Conservation (phyloP, 495 filamentous ascomycete genomes). For the Cudoniella acicularis region DNA sequence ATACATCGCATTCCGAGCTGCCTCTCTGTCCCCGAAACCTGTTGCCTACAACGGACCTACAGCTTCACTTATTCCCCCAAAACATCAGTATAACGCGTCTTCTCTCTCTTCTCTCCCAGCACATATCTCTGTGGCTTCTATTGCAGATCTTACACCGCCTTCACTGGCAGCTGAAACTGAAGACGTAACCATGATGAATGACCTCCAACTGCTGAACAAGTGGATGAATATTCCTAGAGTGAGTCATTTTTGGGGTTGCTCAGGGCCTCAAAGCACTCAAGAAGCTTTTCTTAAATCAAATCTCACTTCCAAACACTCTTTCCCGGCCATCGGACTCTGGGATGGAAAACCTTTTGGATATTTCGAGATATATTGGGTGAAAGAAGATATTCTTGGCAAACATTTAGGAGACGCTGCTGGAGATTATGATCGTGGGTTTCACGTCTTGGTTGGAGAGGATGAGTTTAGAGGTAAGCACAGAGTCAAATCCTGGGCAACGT, state of each 20-base stretch:
- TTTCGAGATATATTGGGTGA: constrained; percentile 98
- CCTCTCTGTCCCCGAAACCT: constrained; percentile 53
- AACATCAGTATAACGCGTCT: constrained; percentile 2
- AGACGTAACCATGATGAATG: constrained; percentile 45
- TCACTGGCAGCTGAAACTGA: constrained; percentile 22
- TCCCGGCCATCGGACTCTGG: constrained; percentile 92
- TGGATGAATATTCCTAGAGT: constrained; percentile 94
- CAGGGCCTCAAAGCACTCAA: constrained; percentile 57
- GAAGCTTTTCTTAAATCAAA: constrained; percentile 63
- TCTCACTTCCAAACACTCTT: constrained; percentile 67
- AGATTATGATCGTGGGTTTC: constrained; percentile 85
- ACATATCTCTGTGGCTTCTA: constrained; percentile 21
- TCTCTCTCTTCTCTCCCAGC: constrained; percentile 30
- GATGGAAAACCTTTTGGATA: constrained; percentile 95
- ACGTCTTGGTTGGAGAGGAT: constrained; percentile 87
- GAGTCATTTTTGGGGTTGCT: constrained; percentile 73
- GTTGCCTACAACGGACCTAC: constrained; percentile 52
- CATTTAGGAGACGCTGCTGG: constrained; percentile 55
- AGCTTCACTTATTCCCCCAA: constrained; percentile 9
- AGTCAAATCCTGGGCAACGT: constrained; percentile 75
- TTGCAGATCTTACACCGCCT: constrained; percentile 22
- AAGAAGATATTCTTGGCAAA: constrained; percentile 77
- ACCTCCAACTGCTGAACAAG: constrained; percentile 72
- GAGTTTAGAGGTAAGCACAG: constrained; percentile 78
- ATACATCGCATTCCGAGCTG: constrained; percentile 84